Percentiles rank a stretch among this genome's conserved stretches.
phyloP scores from a whole-genome alignment of 176 grass and related monocot genomes.

The Pharus latifolius region DNA sequence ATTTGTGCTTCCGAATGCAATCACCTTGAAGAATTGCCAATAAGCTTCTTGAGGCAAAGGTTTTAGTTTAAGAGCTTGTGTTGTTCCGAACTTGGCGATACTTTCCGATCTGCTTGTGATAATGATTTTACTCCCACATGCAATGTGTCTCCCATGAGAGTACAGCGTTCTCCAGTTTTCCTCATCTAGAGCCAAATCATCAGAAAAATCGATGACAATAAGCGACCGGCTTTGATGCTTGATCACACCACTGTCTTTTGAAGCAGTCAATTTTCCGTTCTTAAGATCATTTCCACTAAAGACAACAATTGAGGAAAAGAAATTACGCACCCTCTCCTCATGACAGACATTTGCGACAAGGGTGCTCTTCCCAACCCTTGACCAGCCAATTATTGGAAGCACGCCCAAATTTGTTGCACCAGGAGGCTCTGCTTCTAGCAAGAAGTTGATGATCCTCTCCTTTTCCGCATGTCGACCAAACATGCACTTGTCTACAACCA shows the following conservation, averaged over 20 bases:
- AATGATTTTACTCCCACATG: constrained; percentile 9
- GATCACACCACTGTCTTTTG: background rate
- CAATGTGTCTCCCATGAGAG: background rate
- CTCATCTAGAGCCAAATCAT: background rate
- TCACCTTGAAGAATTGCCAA: constrained; percentile 18
- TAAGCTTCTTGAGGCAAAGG: background rate
- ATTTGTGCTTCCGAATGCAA: background rate
- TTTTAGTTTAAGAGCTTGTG: background rate
- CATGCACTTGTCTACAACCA: constrained; percentile 13
- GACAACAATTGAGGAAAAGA: constrained; percentile 15
- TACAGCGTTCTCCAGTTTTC: background rate
- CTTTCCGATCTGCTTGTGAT: background rate
- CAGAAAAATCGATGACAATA: background rate
- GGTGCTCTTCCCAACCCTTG: constrained; percentile 27
- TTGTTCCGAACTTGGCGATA: background rate
- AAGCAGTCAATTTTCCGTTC: background rate
- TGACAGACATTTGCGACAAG: constrained; percentile 29
- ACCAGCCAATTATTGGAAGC: constrained; percentile 4
- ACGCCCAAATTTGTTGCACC: background rate
- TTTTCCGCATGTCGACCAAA: constrained; percentile 13
- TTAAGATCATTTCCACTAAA: background rate
- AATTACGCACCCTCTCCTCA: constrained; percentile 12
- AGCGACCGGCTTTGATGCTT: background rate
- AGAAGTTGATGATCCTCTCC: background rate
- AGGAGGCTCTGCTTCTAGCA: background rate